Conservation (phyloP, 352 stramenopile genomes). For the Phytopythium kandeliae region DNA sequence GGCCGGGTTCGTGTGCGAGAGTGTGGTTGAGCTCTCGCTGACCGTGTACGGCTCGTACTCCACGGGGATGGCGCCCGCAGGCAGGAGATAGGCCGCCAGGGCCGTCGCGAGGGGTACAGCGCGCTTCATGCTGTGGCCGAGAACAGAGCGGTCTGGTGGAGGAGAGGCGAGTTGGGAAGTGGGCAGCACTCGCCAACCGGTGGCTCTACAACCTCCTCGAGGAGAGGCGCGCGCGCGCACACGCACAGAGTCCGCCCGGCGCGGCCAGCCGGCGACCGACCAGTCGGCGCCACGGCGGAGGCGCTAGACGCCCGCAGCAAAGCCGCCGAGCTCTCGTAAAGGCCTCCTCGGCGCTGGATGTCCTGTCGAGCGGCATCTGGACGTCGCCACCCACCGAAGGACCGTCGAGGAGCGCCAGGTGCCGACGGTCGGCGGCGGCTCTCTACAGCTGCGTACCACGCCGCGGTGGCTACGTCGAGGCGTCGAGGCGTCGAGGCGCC, state of each 20-base stretch:
- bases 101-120: neutral
- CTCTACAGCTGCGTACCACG: neutral
- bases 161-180: neutral
- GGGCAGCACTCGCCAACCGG: neutral
- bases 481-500: no score
- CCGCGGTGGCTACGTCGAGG: neutral
- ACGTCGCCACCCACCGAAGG: neutral
- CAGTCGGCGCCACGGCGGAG: neutral
- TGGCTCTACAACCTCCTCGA: no score
- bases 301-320: neutral
- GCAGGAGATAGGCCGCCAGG: neutral
- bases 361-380: neutral
- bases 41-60: constrained; percentile 30
- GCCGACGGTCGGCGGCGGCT: neutral
- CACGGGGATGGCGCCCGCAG: constrained; percentile 12
- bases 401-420: neutral
- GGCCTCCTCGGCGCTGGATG: neutral
- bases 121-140: neutral
- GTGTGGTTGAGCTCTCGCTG: constrained; percentile 12
- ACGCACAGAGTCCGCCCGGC: no score
- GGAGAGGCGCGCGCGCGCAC: no score
- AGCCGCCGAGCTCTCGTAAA: neutral
- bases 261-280: no score
- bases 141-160: neutral
- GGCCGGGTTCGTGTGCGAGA: constrained; percentile 23